Percentiles rank a stretch among this genome's conserved stretches.
These are phyloP conservation scores for Candida sojae DNA, from an alignment of 1,139 yeast species.

Conservation along the genomic window DNA sequence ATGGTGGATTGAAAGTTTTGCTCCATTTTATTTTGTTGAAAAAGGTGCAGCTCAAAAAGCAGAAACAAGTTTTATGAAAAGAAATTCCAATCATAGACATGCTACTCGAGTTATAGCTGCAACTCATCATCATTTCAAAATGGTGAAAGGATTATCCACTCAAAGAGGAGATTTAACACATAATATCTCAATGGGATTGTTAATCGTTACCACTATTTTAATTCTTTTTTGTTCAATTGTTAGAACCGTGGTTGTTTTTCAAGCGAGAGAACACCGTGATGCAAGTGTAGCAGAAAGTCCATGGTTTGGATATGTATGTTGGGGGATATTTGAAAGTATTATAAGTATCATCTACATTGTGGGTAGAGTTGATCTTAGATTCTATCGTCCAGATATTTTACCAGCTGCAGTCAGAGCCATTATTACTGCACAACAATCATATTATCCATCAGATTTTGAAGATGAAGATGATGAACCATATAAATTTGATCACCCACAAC, in stretches of 20 bases:
- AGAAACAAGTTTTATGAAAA: conserved; percentile 43
- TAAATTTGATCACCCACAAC: background rate
- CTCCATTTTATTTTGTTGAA: conserved; percentile 42
- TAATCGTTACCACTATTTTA: conserved; percentile 33
- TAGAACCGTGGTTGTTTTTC: conserved; percentile 35
- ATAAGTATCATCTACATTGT: conserved; percentile 38
- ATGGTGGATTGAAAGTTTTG: conserved; percentile 49
- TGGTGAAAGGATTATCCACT: conserved; percentile 42
- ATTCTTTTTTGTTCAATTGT: conserved; percentile 33
- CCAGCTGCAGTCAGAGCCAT: conserved; percentile 39
- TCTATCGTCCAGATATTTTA: conserved; percentile 48
- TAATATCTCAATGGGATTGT: conserved; percentile 34
- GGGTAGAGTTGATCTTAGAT: conserved; percentile 50
- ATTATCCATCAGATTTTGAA: conserved; percentile 8
- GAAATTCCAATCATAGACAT: conserved; percentile 46
- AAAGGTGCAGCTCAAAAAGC: conserved; percentile 41
- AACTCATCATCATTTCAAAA: conserved; percentile 41
- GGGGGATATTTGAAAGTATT: conserved; percentile 44
- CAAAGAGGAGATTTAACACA: conserved; percentile 41
- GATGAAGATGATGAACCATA: conserved; percentile 6
- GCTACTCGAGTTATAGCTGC: conserved; percentile 49
- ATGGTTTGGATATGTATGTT: conserved; percentile 35
- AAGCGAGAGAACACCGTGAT: conserved; percentile 21
- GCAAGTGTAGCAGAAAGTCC: conserved; percentile 24
- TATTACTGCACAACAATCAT: conserved; percentile 46